Base-by-base conservation (phyloP, 371 early-diverging fungal genomes). In the Mortierella sp. region DNA sequence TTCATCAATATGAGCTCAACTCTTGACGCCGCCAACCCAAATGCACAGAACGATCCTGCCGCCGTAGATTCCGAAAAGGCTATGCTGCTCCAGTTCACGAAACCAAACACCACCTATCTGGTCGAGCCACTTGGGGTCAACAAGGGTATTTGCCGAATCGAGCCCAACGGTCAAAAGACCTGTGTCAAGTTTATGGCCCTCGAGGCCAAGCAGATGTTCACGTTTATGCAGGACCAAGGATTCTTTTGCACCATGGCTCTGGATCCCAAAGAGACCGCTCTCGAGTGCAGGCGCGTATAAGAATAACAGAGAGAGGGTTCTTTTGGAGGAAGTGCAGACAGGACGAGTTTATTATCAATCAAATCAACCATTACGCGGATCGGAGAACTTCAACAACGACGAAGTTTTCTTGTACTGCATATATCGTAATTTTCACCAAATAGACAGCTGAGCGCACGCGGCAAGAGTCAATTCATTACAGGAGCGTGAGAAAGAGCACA, bases 191-290 rank as follows among this genome's bases (percentile, higher is more conserved):
- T 78, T 28, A 41, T 62, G 17, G 66, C 78, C 2, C 62, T 78
- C 41, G 78, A 78, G 50, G 78, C 78, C 52, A 78, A 78, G 46
- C 70, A 78, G 27, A 78, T 78, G 78, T 78, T 70, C 24, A 58
- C 78, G 15, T 60, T 78, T 23, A 70, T 78, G 78, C 78, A 78
- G 70, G 70, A 70, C 27, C 70, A 78, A 39, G 78, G 78, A 6
- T 70, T 78, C 56, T 78, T 78, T 27, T 78, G 78, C 23, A 78
- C 70, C 26, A 61, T 78, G 70, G 48, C 54, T 28, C 21, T 78
- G 6, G 70, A 78, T 46, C 78, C 78, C 30, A 78, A 65, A n/a
- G 63, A 78, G 46, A 78, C 78, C 2, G 66, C 70, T 0, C 65
- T 78, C 34, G 78, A 78, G 51, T 78, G 78, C 56, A 50, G 55